Conservation (phyloP, 768 basidiomycete genomes). For the Tricholoma sp. region DNA sequence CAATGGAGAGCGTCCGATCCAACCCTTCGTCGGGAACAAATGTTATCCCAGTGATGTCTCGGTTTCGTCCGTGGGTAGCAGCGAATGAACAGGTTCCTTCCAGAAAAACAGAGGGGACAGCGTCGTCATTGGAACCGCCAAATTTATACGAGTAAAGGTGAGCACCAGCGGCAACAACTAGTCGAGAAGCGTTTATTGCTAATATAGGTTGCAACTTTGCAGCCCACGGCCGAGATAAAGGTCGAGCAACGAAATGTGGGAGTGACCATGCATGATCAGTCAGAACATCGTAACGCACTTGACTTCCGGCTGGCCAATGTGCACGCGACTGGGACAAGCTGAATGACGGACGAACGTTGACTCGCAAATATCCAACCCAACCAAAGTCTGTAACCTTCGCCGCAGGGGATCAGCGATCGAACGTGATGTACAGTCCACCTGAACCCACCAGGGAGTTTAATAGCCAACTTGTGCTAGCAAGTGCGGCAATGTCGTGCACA, state of each 20-base stretch:
- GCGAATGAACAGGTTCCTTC: slow-evolving; percentile 43
- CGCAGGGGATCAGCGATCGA: slow-evolving; percentile 1
- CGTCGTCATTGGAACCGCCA: slow-evolving; percentile 20
- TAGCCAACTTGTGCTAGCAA: slow-evolving; percentile 35
- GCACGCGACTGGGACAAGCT: slow-evolving; percentile 41
- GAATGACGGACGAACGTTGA: slow-evolving; percentile 48
- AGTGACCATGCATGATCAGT: slow-evolving; percentile 50
- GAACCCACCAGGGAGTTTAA: slow-evolving; percentile 41
- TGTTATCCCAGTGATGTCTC: slow-evolving; percentile 52
- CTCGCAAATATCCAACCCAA: slow-evolving; percentile 49
- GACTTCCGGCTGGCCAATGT: slow-evolving; percentile 38
- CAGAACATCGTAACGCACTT: slow-evolving; percentile 47
- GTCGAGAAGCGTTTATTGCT: slow-evolving; percentile 47
- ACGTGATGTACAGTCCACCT: background rate
- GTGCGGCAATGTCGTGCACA: slow-evolving; percentile 35
- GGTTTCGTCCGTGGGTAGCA: slow-evolving; percentile 24
- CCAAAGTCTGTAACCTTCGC: slow-evolving; percentile 56
- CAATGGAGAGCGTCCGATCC: slow-evolving; percentile 46
- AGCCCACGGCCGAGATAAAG: slow-evolving; percentile 55
- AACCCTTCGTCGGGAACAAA: slow-evolving; percentile 41
- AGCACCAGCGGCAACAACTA: slow-evolving; percentile 59
- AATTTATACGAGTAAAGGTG: slow-evolving; percentile 56
- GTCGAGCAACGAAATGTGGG: slow-evolving; percentile 53
- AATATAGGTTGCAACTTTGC: slow-evolving; percentile 52
- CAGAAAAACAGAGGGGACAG: slow-evolving; percentile 38